These are phyloP conservation scores for Cladorrhinum samala DNA, from an alignment of 495 filamentous ascomycete species.

Conservation along the genomic window DNA sequence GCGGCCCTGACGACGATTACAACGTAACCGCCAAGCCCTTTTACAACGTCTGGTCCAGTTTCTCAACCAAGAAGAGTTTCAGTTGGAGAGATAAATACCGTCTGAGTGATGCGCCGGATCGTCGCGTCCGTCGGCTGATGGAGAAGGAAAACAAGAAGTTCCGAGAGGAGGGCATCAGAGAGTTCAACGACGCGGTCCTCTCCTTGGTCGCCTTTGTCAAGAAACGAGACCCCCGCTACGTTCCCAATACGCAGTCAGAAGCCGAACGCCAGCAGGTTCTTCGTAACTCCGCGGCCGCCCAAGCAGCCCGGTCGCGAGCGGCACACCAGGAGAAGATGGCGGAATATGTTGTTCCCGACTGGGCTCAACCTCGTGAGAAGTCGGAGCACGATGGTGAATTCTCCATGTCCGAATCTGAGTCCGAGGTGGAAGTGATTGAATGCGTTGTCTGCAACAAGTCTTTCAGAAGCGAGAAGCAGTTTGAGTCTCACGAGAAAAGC, in stretches of 20 bases:
- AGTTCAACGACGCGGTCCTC: constrained; percentile 89
- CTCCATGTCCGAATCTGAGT: constrained; percentile 48
- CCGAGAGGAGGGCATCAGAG: constrained; percentile 73
- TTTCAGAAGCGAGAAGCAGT: constrained; percentile 92
- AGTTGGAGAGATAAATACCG: constrained; percentile 83
- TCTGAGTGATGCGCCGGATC: constrained; percentile 79
- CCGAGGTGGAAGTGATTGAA: constrained; percentile 62
- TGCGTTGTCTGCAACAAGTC: constrained; percentile 88
- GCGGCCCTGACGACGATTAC: constrained; percentile 57
- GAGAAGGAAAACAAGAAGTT: constrained; percentile 90
- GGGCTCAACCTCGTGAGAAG: constrained; percentile 57
- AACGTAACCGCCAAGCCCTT: constrained; percentile 70
- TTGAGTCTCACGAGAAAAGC: constrained; percentile 88
- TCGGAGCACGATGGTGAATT: constrained; percentile 36
- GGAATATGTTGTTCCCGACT: constrained; percentile 63
- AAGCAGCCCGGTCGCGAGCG: constrained; percentile 76
- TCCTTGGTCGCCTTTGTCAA: constrained; percentile 85
- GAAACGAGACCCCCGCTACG: constrained; percentile 85
- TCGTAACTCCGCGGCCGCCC: constrained; percentile 70
- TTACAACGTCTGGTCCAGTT: constrained; percentile 74
- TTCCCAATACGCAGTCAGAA: constrained; percentile 59
- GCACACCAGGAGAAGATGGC: constrained; percentile 68
- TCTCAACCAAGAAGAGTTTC: constrained; percentile 79
- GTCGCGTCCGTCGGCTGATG: constrained; percentile 74
- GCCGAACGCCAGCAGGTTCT: constrained; percentile 73